Percentiles rank a stretch among this genome's conserved stretches.
Conservation (phyloP, 2,329 filamentous ascomycete genomes). For the Zymoseptoria tritici region DNA sequence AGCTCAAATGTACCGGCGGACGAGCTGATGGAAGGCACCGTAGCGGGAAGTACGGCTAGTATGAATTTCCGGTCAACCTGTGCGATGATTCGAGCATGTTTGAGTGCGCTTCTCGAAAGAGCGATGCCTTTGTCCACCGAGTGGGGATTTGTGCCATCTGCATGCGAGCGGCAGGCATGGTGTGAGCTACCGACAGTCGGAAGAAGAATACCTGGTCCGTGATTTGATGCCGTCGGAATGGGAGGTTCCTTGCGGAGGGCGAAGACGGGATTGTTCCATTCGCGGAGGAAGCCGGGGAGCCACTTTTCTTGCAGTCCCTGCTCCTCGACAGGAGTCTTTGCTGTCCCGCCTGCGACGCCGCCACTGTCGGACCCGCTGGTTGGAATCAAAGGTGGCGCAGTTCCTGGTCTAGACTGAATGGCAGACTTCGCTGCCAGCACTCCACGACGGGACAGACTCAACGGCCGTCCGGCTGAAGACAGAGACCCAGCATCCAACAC, state of each 20-base stretch:
- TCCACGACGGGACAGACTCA: constrained; percentile 28
- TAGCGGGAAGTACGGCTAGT: constrained; percentile 50
- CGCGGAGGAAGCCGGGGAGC: constrained; percentile 53
- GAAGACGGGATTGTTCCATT: constrained; percentile 75
- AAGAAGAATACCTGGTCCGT: constrained; percentile 15
- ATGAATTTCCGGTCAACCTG: constrained; percentile 93
- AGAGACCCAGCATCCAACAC: constrained; percentile 8
- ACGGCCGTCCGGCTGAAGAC: constrained; percentile 21
- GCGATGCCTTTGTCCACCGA: constrained; percentile 18
- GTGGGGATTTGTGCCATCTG: neutral
- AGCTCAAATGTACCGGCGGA: constrained; percentile 67
- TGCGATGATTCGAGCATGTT: constrained; percentile 57
- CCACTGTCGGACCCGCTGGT: too few species aligned
- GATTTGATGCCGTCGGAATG: constrained; percentile 18
- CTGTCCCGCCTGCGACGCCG: neutral
- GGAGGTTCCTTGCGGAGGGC: constrained; percentile 31
- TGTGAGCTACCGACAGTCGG: constrained; percentile 1
- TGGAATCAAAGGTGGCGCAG: too few species aligned
- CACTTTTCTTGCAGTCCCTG: constrained; percentile 34
- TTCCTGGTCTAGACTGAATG: too few species aligned
- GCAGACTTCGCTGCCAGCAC: neutral
- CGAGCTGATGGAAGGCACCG: constrained; percentile 63
- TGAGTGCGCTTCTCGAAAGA: constrained; percentile 57
- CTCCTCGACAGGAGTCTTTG: neutral
- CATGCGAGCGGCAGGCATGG: constrained; percentile 9